phyloP scores from a whole-genome alignment of 192 early-diverging fungal species.

The Thamnidium elegans region DNA sequence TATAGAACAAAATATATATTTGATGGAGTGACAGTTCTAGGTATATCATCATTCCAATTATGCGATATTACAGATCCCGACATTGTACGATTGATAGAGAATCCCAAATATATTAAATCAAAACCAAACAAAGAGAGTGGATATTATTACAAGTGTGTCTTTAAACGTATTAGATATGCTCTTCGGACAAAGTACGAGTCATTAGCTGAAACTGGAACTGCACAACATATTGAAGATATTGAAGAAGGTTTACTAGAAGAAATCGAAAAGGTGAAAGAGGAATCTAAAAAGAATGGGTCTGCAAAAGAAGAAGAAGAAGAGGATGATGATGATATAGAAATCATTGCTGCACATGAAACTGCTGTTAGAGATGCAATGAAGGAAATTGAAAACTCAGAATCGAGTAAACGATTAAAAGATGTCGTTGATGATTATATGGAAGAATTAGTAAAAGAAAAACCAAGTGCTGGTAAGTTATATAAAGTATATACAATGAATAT shows the following conservation, averaged over 20 bases:
- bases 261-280: conserved; percentile 35
- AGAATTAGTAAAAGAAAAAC: no score
- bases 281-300: conserved; percentile 35
- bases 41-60: conserved; percentile 17
- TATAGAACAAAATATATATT: conserved; percentile 12
- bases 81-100: conserved; percentile 23
- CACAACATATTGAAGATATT: conserved; percentile 36
- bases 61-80: conserved; percentile 36
- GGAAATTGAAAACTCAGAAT: conserved; percentile 1
- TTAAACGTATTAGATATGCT: not conserved
- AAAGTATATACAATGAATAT: no score
- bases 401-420: conserved; percentile 3
- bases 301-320: conserved; percentile 31
- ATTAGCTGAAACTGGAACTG: not conserved
- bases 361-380: not conserved
- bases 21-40: conserved; percentile 3
- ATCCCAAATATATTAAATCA: conserved; percentile 13
- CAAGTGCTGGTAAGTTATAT: no score
- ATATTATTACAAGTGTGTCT: conserved; percentile 21
- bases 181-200: not conserved
- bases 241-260: conserved; percentile 53
- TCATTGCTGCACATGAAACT: not conserved
- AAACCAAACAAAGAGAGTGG: conserved; percentile 20
- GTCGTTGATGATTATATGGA: conserved; percentile 13
- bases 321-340: conserved; percentile 35